Percentiles rank a stretch among this genome's conserved stretches.
phyloP scores from a whole-genome alignment of 371 early-diverging fungal genomes.

The Mucor racemosus region DNA sequence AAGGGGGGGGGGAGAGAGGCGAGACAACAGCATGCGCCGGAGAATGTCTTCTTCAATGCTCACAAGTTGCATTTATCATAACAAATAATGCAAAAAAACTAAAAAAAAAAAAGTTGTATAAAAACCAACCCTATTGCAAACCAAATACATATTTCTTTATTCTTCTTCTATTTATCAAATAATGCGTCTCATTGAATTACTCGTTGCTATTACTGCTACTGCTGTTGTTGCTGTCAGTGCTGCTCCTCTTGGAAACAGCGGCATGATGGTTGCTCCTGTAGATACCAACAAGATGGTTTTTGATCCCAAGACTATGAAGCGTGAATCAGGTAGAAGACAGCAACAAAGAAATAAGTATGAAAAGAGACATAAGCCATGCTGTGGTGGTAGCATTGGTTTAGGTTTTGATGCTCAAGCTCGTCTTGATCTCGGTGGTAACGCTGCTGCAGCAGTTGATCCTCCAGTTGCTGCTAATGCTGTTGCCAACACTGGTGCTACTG shows the following conservation, averaged over 20 bases:
- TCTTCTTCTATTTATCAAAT: background rate
- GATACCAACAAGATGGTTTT: conserved; percentile 1
- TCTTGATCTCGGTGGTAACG: background rate
- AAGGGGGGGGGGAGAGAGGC: background rate
- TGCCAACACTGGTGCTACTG: background rate
- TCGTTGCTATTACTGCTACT: background rate
- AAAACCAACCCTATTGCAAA: background rate
- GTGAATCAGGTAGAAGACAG: background rate
- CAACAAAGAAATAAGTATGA: conserved; percentile 3
- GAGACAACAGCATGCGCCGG: background rate
- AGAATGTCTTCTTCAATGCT: background rate
- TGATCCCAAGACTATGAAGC: conserved; percentile 9
- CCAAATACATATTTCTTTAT: background rate
- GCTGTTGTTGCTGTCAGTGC: background rate
- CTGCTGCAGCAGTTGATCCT: background rate
- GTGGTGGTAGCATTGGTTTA: background rate
- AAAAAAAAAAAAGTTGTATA: background rate
- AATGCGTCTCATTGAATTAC: conserved; percentile 4
- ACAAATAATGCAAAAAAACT: background rate
- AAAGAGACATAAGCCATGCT: conserved; percentile 8
- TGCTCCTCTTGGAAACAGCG: background rate
- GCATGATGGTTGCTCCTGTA: background rate
- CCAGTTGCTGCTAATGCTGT: background rate
- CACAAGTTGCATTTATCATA: background rate
- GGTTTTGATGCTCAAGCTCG: background rate